Percentiles rank a stretch among this genome's conserved stretches.
Evolutionary conservation across 345 rosid species (phyloP).

Genomic region (Boechera retrofracta): DNA sequence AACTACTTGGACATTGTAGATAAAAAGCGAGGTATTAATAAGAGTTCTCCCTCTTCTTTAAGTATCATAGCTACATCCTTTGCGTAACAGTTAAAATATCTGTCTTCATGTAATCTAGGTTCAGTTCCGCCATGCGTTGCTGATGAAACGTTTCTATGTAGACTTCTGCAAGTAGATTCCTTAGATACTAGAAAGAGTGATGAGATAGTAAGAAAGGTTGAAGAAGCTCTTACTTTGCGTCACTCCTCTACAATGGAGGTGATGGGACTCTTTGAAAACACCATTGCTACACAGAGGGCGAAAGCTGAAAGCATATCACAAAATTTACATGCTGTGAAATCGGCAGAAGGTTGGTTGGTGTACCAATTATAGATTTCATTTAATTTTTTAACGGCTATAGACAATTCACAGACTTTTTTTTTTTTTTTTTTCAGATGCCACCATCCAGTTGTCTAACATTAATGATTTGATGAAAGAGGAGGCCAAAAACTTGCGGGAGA

Average conservation of each 20-base stretch:
- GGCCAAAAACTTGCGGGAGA: slow-evolving; percentile 63
- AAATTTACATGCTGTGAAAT: slow-evolving; percentile 50
- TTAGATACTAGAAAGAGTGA: slow-evolving; percentile 51
- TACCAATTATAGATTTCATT: slow-evolving; percentile 20
- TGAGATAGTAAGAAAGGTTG: slow-evolving; percentile 57
- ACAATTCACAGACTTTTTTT: neutral
- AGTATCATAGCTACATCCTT: neutral
- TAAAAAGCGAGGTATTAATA: slow-evolving; percentile 56
- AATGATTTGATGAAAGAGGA: slow-evolving; percentile 88
- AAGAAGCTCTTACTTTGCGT: slow-evolving; percentile 70
- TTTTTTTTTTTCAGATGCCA: slow-evolving; percentile 53
- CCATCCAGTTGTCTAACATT: slow-evolving; percentile 62
- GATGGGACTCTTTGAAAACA: slow-evolving; percentile 72
- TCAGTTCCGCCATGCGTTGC: slow-evolving; percentile 71
- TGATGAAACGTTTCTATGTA: slow-evolving; percentile 82
- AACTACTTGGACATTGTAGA: slow-evolving; percentile 54
- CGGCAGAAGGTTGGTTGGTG: slow-evolving; percentile 73
- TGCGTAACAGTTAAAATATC: neutral
- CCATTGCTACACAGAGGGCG: slow-evolving; percentile 63
- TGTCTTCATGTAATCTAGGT: slow-evolving; percentile 52
- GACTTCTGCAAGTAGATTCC: slow-evolving; percentile 67
- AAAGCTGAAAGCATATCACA: slow-evolving; percentile 60
- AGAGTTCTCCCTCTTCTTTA: slow-evolving; percentile 20
- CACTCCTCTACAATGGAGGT: slow-evolving; percentile 63
- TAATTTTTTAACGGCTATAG: neutral